Percentiles rank a stretch among this genome's conserved stretches.
phyloP scores from a whole-genome alignment of 768 basidiomycete species.

The Boletus reticuloceps region DNA sequence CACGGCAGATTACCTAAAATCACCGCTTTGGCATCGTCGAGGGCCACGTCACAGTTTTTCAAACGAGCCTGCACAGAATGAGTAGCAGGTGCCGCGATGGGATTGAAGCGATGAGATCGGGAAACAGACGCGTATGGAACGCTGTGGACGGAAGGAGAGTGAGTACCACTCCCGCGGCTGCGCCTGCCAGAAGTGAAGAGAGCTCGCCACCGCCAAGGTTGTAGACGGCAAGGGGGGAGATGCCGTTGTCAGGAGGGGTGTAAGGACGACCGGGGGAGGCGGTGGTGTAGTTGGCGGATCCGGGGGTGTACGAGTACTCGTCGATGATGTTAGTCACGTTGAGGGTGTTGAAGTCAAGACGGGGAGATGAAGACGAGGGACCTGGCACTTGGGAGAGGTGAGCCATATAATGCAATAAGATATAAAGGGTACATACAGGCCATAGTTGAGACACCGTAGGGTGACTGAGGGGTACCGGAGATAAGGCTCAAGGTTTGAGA shows the following conservation, averaged over 20 bases:
- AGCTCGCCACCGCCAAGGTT: conserved; percentile 67
- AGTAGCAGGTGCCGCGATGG: conserved; percentile 52
- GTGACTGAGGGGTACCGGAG: conserved; percentile 69
- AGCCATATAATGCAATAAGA: background rate
- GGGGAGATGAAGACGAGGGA: conserved; percentile 51
- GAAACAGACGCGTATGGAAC: conserved; percentile 63
- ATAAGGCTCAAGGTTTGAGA: conserved; percentile 49
- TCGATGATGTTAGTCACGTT: conserved; percentile 54
- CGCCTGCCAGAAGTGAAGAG: conserved; percentile 65
- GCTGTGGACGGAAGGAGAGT: conserved; percentile 46
- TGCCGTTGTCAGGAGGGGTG: conserved; percentile 65
- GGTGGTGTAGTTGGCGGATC: conserved; percentile 52
- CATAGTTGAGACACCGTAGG: conserved; percentile 61
- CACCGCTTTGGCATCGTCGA: too few relatives aligned
- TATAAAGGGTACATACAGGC: conserved; percentile 47
- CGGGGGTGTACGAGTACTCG: conserved; percentile 59
- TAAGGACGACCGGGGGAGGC: conserved; percentile 57
- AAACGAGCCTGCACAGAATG: too few relatives aligned
- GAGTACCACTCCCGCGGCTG: conserved; percentile 69
- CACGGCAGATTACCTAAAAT: too few relatives aligned
- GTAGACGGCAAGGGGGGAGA: conserved; percentile 73
- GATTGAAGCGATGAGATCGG: conserved; percentile 78
- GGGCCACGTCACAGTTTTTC: too few relatives aligned
- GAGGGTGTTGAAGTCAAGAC: conserved; percentile 61
- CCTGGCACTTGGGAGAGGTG: conserved; percentile 43